phyloP scores from a whole-genome alignment of 1,139 yeast species.

The Yamadazyma conglobata region DNA sequence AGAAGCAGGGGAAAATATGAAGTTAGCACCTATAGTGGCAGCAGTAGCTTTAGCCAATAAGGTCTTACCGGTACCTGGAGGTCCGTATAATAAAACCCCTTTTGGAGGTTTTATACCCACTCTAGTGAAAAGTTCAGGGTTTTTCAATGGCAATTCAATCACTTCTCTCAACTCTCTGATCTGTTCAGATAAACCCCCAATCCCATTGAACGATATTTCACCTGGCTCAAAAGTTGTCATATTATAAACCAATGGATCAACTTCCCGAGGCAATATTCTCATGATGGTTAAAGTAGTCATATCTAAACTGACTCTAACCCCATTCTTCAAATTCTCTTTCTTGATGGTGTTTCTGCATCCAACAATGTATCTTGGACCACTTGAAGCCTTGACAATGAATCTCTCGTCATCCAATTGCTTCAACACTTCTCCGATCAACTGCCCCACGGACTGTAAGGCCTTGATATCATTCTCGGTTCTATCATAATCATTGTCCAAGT shows the following conservation, averaged over 20 bases:
- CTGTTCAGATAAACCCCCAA: constrained; percentile 96
- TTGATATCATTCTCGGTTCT: constrained; percentile 96
- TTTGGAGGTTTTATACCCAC: constrained; percentile 98
- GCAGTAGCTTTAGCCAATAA: constrained; percentile 97
- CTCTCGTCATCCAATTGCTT: constrained; percentile 94
- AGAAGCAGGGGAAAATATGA: constrained; percentile 95
- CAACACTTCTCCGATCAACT: constrained; percentile 94
- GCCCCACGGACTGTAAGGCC: constrained; percentile 97
- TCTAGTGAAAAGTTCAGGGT: constrained; percentile 92
- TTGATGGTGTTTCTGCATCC: constrained; percentile 95
- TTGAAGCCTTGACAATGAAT: constrained; percentile 93
- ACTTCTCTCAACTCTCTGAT: constrained; percentile 96
- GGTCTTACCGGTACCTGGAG: constrained; percentile 99
- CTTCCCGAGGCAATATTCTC: constrained; percentile 97
- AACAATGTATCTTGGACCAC: constrained; percentile 97
- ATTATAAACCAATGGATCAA: constrained; percentile 96
- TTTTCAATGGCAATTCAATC: constrained; percentile 93
- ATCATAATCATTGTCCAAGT: constrained; percentile 77
- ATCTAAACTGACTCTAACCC: constrained; percentile 93
- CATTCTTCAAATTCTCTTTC: constrained; percentile 80
- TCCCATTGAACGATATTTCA: constrained; percentile 88
- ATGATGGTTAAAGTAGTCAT: constrained; percentile 97
- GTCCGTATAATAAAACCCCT: constrained; percentile 95
- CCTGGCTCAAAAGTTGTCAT: constrained; percentile 99
- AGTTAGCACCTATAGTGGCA: constrained; percentile 97